These are phyloP conservation scores for Neopestalotiopsis rosae DNA, from an alignment of 2,329 filamentous ascomycete species.

Conservation along the genomic window DNA sequence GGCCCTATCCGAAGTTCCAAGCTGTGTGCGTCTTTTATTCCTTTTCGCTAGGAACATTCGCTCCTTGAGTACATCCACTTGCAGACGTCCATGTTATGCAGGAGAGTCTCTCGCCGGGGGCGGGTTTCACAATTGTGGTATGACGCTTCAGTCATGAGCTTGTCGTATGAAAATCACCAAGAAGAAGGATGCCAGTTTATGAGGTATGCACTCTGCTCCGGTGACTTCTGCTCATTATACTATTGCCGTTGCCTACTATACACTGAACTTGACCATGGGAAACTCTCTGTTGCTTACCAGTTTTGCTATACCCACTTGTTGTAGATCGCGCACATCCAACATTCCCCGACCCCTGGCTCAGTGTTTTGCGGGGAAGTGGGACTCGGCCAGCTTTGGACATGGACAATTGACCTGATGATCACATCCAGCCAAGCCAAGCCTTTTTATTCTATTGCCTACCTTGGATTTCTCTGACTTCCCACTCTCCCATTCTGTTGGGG, in stretches of 20 bases:
- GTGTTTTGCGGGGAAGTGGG: constrained; percentile 14
- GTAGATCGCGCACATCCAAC: background rate
- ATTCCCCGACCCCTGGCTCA: background rate
- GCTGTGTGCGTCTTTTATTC: constrained; percentile 11
- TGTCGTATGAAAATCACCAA: background rate
- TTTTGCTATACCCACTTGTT: constrained; percentile 6
- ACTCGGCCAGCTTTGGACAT: constrained; percentile 1
- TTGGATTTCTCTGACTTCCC: background rate
- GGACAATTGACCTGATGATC: background rate
- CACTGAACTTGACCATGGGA: background rate
- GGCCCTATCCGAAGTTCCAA: background rate
- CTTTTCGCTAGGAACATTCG: constrained; percentile 25
- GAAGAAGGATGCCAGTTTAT: background rate
- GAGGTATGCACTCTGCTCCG: background rate
- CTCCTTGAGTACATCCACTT: constrained; percentile 20
- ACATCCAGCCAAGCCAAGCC: background rate
- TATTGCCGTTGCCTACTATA: background rate
- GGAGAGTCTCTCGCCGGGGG: background rate
- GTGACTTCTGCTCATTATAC: background rate
- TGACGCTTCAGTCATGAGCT: background rate
- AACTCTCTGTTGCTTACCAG: background rate
- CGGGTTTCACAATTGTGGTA: background rate
- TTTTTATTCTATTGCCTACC: background rate
- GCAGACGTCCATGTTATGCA: constrained; percentile 1
- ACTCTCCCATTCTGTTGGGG: background rate